Base-by-base conservation (phyloP, 768 basidiomycete genomes). In the Phlegmacium glaucopus region DNA sequence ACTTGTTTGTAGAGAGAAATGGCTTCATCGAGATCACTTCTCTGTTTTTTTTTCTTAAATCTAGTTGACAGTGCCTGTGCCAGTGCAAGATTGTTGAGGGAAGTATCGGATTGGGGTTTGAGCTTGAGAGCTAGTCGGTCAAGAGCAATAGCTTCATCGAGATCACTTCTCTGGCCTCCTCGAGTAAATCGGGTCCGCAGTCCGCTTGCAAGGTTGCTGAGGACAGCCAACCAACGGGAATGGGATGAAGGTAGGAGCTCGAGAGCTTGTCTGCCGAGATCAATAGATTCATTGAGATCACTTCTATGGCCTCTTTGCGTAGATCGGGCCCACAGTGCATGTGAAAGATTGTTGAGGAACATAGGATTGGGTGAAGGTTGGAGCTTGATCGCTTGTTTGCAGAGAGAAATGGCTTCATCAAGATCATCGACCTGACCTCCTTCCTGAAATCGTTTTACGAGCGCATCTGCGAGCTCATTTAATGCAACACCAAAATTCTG, bases 31-130 rank as follows among this genome's bases (percentile, higher is more conserved):
- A 53, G 28, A 13, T 47, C 48, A 1, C 12, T 26, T 25, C 11
- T 28, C 6, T 27, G 6, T 13, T 45, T 41, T n/a, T 8, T 28
- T 32, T 43, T 15, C 29, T 47, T 6, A 25, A 53, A 53, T 11
- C 35, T 37, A 7, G 27, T 22, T 2, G 6, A 16, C 12, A 53
- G 48, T 11, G 15, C 36, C 26, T 16, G 3, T n/a, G 52, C 52
- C n/a, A n/a, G n/a, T n/a, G n/a, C n/a, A 32, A 47, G 45, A 27
- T 52, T 48, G 16, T n/a, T 45, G 15, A 49, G 32, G 11, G 41
- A 39, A n/a, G 13, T 28, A 27, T 12, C 50, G 39, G n/a, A 25
- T 8, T 4, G 45, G 42, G 15, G 11, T 6, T 17, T 25, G 10
- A 47, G 29, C 4, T 39, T n/a, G n/a, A 51, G 34, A 13, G 41